Percentiles rank a stretch among this genome's conserved stretches.
phyloP scores from a whole-genome alignment of 2,329 filamentous ascomycete species.

The Macrophomina pseudophaseolina region DNA sequence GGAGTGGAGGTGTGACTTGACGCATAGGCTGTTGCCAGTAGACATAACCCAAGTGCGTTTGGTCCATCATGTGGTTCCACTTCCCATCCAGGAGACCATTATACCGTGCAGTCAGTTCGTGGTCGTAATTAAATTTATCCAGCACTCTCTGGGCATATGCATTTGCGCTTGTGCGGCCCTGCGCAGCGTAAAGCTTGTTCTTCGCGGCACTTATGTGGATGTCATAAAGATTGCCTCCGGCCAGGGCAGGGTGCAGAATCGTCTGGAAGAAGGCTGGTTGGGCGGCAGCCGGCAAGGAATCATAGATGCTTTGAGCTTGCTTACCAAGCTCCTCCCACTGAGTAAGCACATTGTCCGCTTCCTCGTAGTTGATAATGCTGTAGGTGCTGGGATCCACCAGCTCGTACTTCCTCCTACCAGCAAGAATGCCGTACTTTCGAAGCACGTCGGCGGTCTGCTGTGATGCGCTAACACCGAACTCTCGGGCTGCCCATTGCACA shows the following conservation, averaged over 20 bases:
- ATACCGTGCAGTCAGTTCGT: constrained; percentile 43
- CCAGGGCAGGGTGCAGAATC: constrained; percentile 64
- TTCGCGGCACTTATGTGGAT: constrained; percentile 47
- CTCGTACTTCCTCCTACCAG: constrained; percentile 66
- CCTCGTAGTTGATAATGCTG: constrained; percentile 67
- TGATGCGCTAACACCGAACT: constrained; percentile 59
- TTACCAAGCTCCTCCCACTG: constrained; percentile 61
- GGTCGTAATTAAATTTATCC: constrained; percentile 44
- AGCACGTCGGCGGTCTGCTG: constrained; percentile 58
- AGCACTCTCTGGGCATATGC: constrained; percentile 43
- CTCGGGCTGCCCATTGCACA: constrained; percentile 60
- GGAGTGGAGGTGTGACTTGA: constrained; percentile 66
- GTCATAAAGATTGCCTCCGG: constrained; percentile 62
- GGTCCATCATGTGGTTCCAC: constrained; percentile 47
- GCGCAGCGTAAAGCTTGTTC: constrained; percentile 43
- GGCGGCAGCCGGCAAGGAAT: constrained; percentile 55
- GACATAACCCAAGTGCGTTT: constrained; percentile 48
- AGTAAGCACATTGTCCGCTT: constrained; percentile 63
- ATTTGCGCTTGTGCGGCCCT: constrained; percentile 47
- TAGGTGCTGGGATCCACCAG: constrained; percentile 64
- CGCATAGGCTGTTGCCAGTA: constrained; percentile 73
- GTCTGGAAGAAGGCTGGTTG: constrained; percentile 68
- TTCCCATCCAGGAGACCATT: constrained; percentile 44
- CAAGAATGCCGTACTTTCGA: constrained; percentile 62
- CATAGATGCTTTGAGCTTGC: constrained; percentile 62